Percentiles rank a stretch among this genome's conserved stretches.
Conservation (phyloP, 768 basidiomycete genomes). For the Termitomyces sp. region DNA sequence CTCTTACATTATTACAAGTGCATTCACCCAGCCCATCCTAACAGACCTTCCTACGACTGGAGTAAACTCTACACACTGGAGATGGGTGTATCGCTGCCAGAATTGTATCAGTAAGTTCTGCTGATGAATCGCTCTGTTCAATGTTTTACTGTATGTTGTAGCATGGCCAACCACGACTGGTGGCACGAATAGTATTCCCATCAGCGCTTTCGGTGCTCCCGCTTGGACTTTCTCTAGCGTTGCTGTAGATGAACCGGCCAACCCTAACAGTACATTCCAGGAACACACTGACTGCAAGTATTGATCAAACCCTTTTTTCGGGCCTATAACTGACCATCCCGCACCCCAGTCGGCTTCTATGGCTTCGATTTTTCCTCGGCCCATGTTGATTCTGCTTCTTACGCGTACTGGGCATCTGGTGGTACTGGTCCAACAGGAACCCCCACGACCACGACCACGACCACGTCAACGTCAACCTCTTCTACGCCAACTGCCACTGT, state of each 20-base stretch:
- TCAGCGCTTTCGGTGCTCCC: slow-evolving; percentile 33
- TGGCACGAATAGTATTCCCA: slow-evolving; percentile 36
- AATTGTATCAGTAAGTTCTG: slow-evolving; percentile 53
- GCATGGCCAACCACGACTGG: slow-evolving; percentile 39
- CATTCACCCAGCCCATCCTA: slow-evolving; percentile 46
- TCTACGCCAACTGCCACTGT: slow-evolving; percentile 27
- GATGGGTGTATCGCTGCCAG: slow-evolving; percentile 66
- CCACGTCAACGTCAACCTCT: slow-evolving; percentile 27
- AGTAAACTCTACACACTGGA: slow-evolving; percentile 62
- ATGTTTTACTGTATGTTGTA: slow-evolving; percentile 4
- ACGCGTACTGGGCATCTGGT: slow-evolving; percentile 49
- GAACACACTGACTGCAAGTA: slow-evolving; percentile 59
- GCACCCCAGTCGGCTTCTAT: slow-evolving; percentile 52
- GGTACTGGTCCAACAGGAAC: slow-evolving; percentile 32
- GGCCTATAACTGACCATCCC: not conserved
- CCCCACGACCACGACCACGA: slow-evolving; percentile 19
- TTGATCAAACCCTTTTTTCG: not conserved
- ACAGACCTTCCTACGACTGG: slow-evolving; percentile 48
- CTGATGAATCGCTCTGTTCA: not conserved
- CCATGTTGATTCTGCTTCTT: slow-evolving; percentile 44
- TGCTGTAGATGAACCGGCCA: slow-evolving; percentile 45
- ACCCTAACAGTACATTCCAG: slow-evolving; percentile 48
- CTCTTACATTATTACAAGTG: slow-evolving; percentile 21
- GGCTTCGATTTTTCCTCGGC: slow-evolving; percentile 45
- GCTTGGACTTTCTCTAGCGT: slow-evolving; percentile 50